Conservation (phyloP, 2,329 filamentous ascomycete genomes). For the Pleomassaria siparia region DNA sequence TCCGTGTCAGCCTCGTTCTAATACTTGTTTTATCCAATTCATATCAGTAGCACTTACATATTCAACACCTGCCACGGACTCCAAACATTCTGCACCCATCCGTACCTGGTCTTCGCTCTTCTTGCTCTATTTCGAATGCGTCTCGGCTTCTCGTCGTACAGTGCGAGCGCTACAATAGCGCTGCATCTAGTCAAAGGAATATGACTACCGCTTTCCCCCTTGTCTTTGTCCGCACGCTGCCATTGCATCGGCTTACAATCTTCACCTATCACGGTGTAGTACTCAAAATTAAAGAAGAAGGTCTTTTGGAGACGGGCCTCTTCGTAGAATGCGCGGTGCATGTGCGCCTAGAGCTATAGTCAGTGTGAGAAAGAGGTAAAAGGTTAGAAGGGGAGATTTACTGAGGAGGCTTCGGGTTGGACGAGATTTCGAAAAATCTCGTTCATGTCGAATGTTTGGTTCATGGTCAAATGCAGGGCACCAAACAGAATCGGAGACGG, state of each 20-base stretch:
- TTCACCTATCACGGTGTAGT: conserved; percentile 62
- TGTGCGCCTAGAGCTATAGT: conserved; percentile 42
- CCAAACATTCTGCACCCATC: conserved; percentile 60
- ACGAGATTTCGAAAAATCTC: conserved; percentile 60
- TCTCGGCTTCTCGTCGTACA: conserved; percentile 55
- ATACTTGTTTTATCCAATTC: not conserved
- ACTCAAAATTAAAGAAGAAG: conserved; percentile 67
- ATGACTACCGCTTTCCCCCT: conserved; percentile 49
- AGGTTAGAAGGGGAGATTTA: conserved; percentile 9
- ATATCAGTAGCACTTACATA: conserved; percentile 29
- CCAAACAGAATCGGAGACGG: conserved; percentile 62
- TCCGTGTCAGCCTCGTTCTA: not conserved
- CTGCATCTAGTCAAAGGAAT: conserved; percentile 62
- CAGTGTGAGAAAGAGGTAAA: conserved; percentile 1
- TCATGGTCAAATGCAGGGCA: conserved; percentile 61
- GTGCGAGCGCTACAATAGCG: conserved; percentile 60
- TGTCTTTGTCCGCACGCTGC: conserved; percentile 58
- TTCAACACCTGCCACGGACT: conserved; percentile 62
- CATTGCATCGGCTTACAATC: conserved; percentile 60
- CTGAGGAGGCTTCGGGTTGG: conserved; percentile 45
- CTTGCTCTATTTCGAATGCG: conserved; percentile 54
- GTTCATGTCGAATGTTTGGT: conserved; percentile 62
- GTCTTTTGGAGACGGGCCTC: conserved; percentile 55
- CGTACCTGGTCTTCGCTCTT: conserved; percentile 51
- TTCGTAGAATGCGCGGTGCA: conserved; percentile 53